Evolutionary conservation across 441 rosid genomes (phyloP), one percentile per base, ranked within the genome.

Genomic region (Cnidoscolus chayamansa): DNA sequence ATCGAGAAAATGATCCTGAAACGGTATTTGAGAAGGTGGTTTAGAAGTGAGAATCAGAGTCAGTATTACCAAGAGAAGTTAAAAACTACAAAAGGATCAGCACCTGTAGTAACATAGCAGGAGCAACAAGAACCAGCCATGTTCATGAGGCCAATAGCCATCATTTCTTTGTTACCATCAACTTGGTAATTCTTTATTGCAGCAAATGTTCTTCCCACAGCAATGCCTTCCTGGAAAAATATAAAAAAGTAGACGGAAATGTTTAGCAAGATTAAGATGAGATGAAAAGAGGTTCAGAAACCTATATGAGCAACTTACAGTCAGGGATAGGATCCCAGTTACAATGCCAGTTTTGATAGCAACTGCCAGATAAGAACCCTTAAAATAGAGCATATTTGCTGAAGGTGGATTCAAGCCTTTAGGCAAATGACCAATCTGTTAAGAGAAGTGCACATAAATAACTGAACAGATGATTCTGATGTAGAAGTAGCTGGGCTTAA

Each of bases 141-240:
- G 87, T 95, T 95, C 99, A 95, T 95, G 63, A 91, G 48, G 56
- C 99, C 99, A 10, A 91, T 88, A 35, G 98, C 97, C 87, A 95
- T 85, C 99, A 95, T 95, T 86, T 95, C 99, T 80, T 95, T 90
- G 88, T 95, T 95, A 10, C 98, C 99, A 73, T 93, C 97, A 48
- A 95, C 95, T 82, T 90, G 98, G 76, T 95, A 91, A 78, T 89
- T 91, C 72, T 84, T 87, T 57, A 95, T 72, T 25, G 95, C 65
- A 45, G 99, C 98, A 85, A 95, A 93, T 17, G 98, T 95, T 75
- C 98, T 93, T 71, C 99, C 99, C 12, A 93, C 98, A 15, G 98
- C 98, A 72, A 95, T 91, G 74, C 99, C 99, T 88, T 95, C 98
- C 98, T 90, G 63, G 37, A 68, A 65, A 49, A 72, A 20, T 48